These are phyloP conservation scores for Plasmodium coatneyi DNA, from an alignment of 169 alveolate species.

Conservation along the genomic window DNA sequence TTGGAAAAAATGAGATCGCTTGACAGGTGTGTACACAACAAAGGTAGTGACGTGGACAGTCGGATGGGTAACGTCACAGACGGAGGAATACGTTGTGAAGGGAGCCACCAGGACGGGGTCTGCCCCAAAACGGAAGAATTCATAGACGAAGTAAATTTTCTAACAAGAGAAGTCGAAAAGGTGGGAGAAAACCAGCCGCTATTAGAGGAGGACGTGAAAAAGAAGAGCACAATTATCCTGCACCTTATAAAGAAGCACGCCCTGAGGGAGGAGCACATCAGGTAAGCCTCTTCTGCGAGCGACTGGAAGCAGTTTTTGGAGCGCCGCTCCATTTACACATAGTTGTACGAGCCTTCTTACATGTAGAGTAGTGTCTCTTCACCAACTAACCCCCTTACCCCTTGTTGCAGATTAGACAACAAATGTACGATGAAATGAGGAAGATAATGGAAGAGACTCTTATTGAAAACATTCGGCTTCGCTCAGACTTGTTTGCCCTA, in stretches of 20 bases:
- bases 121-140: conserved; percentile 2
- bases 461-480: conserved; percentile 38
- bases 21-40: background rate
- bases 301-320: background rate
- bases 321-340: background rate
- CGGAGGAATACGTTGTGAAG: background rate
- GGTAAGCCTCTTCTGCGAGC: background rate
- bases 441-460: conserved; percentile 56
- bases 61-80: background rate
- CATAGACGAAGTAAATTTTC: conserved; percentile 19
- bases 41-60: background rate
- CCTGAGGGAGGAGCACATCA: conserved; percentile 19
- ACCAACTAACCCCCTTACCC: background rate
- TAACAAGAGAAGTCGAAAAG: conserved; percentile 21
- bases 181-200: conserved; percentile 21
- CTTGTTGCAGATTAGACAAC: conserved; percentile 7
- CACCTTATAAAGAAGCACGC: conserved; percentile 35
- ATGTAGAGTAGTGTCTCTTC: background rate
- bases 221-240: conserved; percentile 12
- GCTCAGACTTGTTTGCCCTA: conserved; percentile 18
- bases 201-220: conserved; percentile 34
- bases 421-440: conserved; percentile 36
- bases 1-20: background rate
- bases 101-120: background rate
- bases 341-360: background rate